Percentiles rank a stretch among this genome's conserved stretches.
These are phyloP conservation scores for Gossypium davidsonii DNA, from an alignment of 441 rosid species.

Conservation along the genomic window DNA sequence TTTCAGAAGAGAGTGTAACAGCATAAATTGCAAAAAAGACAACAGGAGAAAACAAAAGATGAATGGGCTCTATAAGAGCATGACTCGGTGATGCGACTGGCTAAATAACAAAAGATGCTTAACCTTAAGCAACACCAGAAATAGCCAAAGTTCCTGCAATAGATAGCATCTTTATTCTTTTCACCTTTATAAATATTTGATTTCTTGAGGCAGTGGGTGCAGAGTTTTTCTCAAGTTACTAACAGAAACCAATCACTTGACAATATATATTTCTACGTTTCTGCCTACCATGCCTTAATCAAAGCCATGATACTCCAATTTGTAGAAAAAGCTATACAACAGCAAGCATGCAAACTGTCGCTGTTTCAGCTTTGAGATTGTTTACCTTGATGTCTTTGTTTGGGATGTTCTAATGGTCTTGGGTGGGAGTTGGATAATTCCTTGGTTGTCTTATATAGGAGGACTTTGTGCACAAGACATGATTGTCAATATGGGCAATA, in stretches of 20 bases:
- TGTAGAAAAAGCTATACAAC: neutral
- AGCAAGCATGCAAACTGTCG: neutral
- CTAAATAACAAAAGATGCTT: neutral
- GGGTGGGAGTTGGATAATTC: neutral
- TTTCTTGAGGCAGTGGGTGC: neutral
- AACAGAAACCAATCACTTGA: neutral
- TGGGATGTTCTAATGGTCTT: neutral
- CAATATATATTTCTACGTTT: neutral
- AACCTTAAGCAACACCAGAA: neutral
- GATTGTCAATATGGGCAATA: neutral
- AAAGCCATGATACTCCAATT: neutral
- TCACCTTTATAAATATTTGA: neutral
- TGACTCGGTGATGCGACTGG: neutral
- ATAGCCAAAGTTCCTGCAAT: neutral
- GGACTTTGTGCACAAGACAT: neutral
- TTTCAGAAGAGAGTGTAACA: neutral
- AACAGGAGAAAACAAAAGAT: neutral
- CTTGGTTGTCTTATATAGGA: neutral
- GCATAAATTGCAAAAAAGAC: neutral
- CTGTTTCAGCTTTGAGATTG: neutral
- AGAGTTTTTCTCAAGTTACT: slow-evolving; percentile 5
- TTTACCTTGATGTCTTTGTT: neutral
- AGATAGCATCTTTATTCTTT: neutral
- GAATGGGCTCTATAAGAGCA: neutral
- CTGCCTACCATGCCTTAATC: neutral